Evolutionary conservation across 306 rosid genomes (phyloP).

Genomic region (Prunus salicina): DNA sequence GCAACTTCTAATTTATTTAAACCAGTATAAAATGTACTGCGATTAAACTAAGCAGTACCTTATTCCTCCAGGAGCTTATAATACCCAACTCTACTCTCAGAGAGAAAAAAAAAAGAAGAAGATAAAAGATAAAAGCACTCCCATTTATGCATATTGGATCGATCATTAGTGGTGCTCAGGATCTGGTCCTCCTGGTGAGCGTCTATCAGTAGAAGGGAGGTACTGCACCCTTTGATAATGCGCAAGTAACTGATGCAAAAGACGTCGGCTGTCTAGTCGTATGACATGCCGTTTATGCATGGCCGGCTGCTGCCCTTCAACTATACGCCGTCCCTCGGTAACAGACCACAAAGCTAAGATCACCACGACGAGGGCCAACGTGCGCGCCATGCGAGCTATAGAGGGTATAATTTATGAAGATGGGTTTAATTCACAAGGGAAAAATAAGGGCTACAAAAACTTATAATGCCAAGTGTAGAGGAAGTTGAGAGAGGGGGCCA

Average conservation of each 20-base stretch:
- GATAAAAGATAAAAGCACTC: neutral
- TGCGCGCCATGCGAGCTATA: neutral
- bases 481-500: neutral
- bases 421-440: neutral
- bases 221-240: neutral
- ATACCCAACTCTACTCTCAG: neutral
- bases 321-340: conserved; percentile 33
- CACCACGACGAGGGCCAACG: conserved; percentile 16
- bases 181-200: conserved; percentile 28
- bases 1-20: neutral
- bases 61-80: neutral
- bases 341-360: conserved; percentile 16
- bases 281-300: neutral
- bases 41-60: no score
- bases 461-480: neutral
- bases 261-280: conserved; percentile 17
- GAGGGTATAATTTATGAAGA: neutral
- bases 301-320: conserved; percentile 19
- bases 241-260: conserved; percentile 31
- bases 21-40: neutral
- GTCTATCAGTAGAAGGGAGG: neutral
- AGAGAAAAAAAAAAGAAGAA: neutral
- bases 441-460: neutral
- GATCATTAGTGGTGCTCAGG: conserved; percentile 20
- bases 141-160: neutral